A percentile compares a stretch with the other conserved stretches of the same genome.
Conservation (phyloP, 768 basidiomycete species). For the Imleria badia region DNA sequence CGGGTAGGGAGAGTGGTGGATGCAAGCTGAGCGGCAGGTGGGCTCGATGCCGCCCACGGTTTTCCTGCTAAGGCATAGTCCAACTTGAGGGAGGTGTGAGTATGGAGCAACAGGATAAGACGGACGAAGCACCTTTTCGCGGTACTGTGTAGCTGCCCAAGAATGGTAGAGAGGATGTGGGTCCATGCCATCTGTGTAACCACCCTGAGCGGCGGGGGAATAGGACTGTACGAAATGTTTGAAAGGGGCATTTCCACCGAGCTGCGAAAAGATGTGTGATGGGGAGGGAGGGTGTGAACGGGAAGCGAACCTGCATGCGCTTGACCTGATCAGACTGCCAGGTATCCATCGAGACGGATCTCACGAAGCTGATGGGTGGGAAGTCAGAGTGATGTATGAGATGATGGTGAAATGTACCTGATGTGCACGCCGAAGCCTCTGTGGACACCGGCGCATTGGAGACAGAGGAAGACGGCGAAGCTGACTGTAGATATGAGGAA, state of each 20-base stretch:
- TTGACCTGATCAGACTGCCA: slow-evolving; percentile 88
- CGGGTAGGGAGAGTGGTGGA: slow-evolving; percentile 46
- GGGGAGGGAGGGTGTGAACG: not conserved
- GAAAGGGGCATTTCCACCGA: slow-evolving; percentile 88
- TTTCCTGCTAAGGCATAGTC: slow-evolving; percentile 73
- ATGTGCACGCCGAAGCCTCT: slow-evolving; percentile 94
- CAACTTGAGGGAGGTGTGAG: slow-evolving; percentile 52
- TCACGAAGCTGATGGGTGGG: slow-evolving; percentile 64
- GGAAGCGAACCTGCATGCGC: slow-evolving; percentile 77
- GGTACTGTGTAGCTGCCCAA: slow-evolving; percentile 94
- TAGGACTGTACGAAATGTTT: slow-evolving; percentile 75
- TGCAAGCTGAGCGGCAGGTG: slow-evolving; percentile 49
- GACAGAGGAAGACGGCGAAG: slow-evolving; percentile 87
- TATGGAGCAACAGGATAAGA: not conserved
- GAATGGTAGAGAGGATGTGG: slow-evolving; percentile 83
- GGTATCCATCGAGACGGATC: slow-evolving; percentile 95
- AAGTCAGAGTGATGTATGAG: not conserved
- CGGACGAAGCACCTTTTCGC: slow-evolving; percentile 70
- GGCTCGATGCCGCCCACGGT: slow-evolving; percentile 75
- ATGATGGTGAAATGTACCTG: slow-evolving; percentile 41
- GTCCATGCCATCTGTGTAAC: slow-evolving; percentile 61
- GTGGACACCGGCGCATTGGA: slow-evolving; percentile 84
- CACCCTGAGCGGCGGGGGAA: slow-evolving; percentile 61
- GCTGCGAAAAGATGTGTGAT: slow-evolving; percentile 40
- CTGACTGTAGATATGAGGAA: slow-evolving; percentile 37